These are phyloP conservation scores for Colletotrichum sp. DNA, from an alignment of 2,329 filamentous ascomycete genomes.

Conservation along the genomic window DNA sequence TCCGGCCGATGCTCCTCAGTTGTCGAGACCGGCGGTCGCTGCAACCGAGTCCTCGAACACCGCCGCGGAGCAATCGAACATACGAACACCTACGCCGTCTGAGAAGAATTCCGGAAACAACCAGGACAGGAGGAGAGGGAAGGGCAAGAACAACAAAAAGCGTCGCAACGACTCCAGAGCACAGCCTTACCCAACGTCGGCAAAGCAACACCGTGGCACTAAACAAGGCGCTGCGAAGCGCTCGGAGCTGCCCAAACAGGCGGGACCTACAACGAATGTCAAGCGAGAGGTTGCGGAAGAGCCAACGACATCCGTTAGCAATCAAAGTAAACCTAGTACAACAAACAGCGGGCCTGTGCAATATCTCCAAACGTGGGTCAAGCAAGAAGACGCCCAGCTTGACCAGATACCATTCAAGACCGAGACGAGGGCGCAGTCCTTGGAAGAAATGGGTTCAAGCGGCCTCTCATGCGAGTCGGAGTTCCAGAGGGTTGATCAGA, in stretches of 20 bases:
- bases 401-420: neutral
- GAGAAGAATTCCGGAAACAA: neutral
- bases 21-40: neutral
- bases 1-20: too few species aligned
- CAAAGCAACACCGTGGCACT: neutral
- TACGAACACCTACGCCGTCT: neutral
- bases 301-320: neutral
- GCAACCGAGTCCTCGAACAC: accelerated
- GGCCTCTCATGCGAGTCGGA: neutral
- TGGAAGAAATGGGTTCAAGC: neutral
- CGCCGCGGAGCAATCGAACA: neutral
- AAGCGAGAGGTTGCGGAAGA: neutral
- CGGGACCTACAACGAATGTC: neutral
- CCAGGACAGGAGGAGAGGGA: neutral
- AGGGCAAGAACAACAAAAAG: neutral
- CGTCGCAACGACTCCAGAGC: neutral
- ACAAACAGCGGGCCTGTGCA: neutral
- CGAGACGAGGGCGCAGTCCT: neutral
- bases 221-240: neutral
- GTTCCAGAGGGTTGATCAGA: neutral
- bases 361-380: neutral
- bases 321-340: neutral
- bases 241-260: neutral
- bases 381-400: neutral
- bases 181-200: neutral